Evolutionary conservation across 768 basidiomycete species (phyloP).

Genomic region (Boletus subcaerulescens): DNA sequence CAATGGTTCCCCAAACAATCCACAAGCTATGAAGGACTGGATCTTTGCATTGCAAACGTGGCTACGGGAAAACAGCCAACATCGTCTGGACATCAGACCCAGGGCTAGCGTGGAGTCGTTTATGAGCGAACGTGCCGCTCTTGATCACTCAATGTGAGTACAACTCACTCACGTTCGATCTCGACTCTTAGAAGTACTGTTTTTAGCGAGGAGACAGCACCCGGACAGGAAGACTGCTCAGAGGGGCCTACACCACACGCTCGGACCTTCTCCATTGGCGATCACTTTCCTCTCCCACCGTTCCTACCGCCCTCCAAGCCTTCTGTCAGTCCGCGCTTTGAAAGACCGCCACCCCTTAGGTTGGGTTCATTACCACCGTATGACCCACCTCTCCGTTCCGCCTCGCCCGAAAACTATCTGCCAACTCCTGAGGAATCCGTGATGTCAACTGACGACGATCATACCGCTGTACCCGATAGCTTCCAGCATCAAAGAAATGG

Average conservation of each 20-base stretch:
- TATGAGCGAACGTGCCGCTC: slow-evolving; percentile 39
- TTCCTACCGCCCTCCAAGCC: slow-evolving; percentile 25
- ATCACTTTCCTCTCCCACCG: slow-evolving; percentile 46
- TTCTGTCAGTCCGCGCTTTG: slow-evolving; percentile 24
- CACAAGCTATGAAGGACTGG: slow-evolving; percentile 66
- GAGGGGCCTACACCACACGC: slow-evolving; percentile 47
- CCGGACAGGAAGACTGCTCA: slow-evolving; percentile 36
- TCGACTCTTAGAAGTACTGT: slow-evolving; percentile 4
- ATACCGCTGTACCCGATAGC: slow-evolving; percentile 26
- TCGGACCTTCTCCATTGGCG: slow-evolving; percentile 61
- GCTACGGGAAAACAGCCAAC: slow-evolving; percentile 55
- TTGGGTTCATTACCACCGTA: slow-evolving; percentile 43
- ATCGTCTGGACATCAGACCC: slow-evolving; percentile 29
- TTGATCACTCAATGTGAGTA: slow-evolving; percentile 34
- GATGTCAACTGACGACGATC: slow-evolving; percentile 45
- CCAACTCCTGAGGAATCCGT: slow-evolving; percentile 59
- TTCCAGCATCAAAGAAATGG: slow-evolving; percentile 47
- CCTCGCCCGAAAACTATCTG: slow-evolving; percentile 51
- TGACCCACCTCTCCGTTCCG: slow-evolving; percentile 44
- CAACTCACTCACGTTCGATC: not conserved
- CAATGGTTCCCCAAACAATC: slow-evolving; percentile 40
- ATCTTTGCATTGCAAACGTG: slow-evolving; percentile 69
- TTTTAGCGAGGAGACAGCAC: slow-evolving; percentile 39
- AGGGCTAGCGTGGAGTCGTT: slow-evolving; percentile 49
- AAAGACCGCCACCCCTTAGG: slow-evolving; percentile 49